Percentiles rank a stretch among this genome's conserved stretches.
phyloP scores from a whole-genome alignment of 2,329 filamentous ascomycete genomes.

The Aspergillus aculeatinus region DNA sequence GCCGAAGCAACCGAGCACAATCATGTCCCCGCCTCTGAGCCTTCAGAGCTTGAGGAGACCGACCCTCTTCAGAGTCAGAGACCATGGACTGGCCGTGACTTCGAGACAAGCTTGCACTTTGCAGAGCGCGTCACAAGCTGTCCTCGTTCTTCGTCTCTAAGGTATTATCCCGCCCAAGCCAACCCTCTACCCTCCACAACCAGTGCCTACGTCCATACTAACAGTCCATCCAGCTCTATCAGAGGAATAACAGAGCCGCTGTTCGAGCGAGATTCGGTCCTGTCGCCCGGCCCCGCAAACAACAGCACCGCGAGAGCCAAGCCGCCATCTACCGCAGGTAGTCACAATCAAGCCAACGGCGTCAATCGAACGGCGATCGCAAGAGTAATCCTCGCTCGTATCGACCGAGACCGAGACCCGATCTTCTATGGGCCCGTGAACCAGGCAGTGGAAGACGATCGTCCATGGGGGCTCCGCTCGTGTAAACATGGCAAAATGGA shows the following conservation, averaged over 20 bases:
- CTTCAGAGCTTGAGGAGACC: neutral
- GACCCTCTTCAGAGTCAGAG: neutral
- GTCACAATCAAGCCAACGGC: no score
- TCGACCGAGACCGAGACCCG: neutral
- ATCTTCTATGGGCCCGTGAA: neutral
- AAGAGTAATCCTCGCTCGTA: no score
- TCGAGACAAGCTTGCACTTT: neutral
- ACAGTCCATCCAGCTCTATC: neutral
- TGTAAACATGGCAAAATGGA: constrained; percentile 63
- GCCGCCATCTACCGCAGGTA: no score
- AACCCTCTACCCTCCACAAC: neutral
- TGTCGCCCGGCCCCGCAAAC: no score
- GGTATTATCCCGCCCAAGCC: neutral
- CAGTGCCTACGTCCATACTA: neutral
- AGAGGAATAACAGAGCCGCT: no score
- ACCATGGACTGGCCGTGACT: neutral
- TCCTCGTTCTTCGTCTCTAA: neutral
- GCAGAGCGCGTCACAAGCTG: neutral
- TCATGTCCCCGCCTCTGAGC: neutral
- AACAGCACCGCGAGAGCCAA: no score
- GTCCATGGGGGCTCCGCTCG: neutral
- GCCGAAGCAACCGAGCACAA: neutral
- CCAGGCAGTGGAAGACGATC: neutral
- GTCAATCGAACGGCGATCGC: no score
- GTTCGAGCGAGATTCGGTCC: no score